phyloP scores from a whole-genome alignment of 345 rosid genomes.

The Linum tenue region DNA sequence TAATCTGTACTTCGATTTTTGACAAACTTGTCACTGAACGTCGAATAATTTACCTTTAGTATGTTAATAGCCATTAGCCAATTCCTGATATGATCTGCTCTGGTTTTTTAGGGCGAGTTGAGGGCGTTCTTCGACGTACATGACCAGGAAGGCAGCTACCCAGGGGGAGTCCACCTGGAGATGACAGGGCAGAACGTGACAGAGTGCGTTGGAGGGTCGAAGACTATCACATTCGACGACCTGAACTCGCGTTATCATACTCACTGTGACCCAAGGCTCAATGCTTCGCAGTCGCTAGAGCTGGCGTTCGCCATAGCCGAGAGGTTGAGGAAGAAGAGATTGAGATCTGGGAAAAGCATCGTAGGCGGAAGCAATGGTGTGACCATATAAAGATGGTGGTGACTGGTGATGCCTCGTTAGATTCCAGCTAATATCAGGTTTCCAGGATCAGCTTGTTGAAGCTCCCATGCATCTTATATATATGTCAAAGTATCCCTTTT shows the following conservation, averaged over 20 bases:
- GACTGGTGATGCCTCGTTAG: too few species aligned
- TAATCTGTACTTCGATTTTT: too few species aligned
- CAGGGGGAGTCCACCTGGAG: slow-evolving; percentile 50
- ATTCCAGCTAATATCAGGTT: too few species aligned
- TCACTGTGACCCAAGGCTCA: slow-evolving; percentile 46
- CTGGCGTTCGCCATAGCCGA: slow-evolving; percentile 48
- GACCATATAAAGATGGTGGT: too few species aligned
- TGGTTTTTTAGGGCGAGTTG: slow-evolving; percentile 33
- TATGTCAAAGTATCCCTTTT: too few species aligned
- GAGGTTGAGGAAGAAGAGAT: slow-evolving; percentile 31
- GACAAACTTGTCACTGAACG: not conserved
- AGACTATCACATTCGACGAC: slow-evolving; percentile 43
- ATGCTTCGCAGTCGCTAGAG: slow-evolving; percentile 53
- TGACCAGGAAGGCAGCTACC: slow-evolving; percentile 53
- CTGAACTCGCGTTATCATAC: slow-evolving; percentile 49
- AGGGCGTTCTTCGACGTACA: slow-evolving; percentile 56
- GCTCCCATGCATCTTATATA: too few species aligned
- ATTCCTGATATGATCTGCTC: not conserved
- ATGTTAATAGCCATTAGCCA: not conserved
- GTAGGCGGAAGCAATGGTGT: not conserved
- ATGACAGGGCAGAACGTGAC: slow-evolving; percentile 62
- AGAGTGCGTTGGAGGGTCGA: slow-evolving; percentile 50
- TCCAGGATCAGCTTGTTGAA: too few species aligned
- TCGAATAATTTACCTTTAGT: not conserved
- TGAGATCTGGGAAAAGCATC: slow-evolving; percentile 8